These are phyloP conservation scores for Tausonia pullulans DNA, from an alignment of 1,284 basidiomycete species.

Conservation along the genomic window DNA sequence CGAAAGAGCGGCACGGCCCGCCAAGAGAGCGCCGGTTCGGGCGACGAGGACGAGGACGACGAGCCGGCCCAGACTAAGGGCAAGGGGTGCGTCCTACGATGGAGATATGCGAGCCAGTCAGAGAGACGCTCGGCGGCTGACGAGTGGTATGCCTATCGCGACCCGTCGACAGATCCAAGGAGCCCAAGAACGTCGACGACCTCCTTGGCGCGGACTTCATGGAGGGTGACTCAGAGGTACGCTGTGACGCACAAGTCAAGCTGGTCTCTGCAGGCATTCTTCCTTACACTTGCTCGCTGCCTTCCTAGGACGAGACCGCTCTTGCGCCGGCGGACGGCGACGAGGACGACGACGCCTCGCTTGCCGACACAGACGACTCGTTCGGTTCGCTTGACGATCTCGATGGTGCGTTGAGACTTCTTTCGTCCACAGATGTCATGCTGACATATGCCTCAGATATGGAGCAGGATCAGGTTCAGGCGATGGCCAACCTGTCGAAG, in stretches of 20 bases:
- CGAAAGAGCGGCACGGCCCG: conserved; percentile 26
- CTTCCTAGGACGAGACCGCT: conserved; percentile 3
- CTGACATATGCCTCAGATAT: conserved; percentile 42
- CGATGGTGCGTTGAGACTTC: conserved; percentile 42
- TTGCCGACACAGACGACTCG: conserved; percentile 51
- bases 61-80: conserved; percentile 20
- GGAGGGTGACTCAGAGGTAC: conserved; percentile 21
- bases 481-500: conserved; percentile 82
- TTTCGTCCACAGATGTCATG: conserved; percentile 5
- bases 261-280: too few relatives aligned
- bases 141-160: too few relatives aligned
- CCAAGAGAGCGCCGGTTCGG: conserved; percentile 32
- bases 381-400: conserved; percentile 66
- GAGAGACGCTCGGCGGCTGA: too few relatives aligned
- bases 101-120: too few relatives aligned
- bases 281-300: not conserved
- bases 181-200: conserved; percentile 49
- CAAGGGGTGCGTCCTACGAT: not conserved
- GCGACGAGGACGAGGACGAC: conserved; percentile 39
- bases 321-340: conserved; percentile 30
- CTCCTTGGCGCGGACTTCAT: conserved; percentile 47
- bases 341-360: conserved; percentile 42
- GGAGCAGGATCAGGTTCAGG: conserved; percentile 57
- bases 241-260: too few relatives aligned
- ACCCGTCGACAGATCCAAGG: not conserved